These are phyloP conservation scores for Phytophthora quininea DNA, from an alignment of 352 stramenopile species.

Conservation along the genomic window DNA sequence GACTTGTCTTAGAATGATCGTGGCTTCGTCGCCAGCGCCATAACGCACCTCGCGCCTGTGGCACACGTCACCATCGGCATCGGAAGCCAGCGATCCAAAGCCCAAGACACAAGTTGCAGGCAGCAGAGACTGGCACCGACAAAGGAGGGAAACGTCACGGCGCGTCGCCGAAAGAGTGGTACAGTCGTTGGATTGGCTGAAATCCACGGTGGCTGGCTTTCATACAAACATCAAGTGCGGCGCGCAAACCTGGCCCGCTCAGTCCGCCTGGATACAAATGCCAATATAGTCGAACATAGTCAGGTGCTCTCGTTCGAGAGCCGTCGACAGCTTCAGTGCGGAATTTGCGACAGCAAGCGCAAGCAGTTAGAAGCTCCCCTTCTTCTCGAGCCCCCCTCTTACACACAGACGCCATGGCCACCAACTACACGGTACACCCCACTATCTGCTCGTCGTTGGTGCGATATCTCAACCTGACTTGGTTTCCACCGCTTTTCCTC, in stretches of 20 bases:
- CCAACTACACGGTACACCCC: constrained; percentile 46
- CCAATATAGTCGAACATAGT: neutral
- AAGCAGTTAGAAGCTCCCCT: constrained; percentile 13
- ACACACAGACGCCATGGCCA: constrained; percentile 29
- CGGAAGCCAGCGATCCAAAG: constrained; percentile 3
- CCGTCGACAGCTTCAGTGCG: constrained; percentile 28
- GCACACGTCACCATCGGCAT: neutral
- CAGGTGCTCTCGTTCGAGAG: neutral
- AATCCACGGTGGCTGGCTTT: too few relatives aligned
- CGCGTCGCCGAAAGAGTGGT: too few relatives aligned
- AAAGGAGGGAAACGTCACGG: too few relatives aligned
- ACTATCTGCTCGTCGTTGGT: neutral
- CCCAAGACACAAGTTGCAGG: neutral
- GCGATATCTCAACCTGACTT: neutral
- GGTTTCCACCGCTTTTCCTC: neutral
- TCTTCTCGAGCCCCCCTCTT: neutral
- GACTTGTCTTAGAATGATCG: neutral
- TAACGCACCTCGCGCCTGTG: neutral
- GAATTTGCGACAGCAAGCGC: constrained; percentile 46
- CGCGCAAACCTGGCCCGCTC: too few relatives aligned
- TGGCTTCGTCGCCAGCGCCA: neutral
- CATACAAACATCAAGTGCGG: too few relatives aligned
- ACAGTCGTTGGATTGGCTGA: too few relatives aligned
- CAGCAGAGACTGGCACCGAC: constrained; percentile 6
- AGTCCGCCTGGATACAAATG: too few relatives aligned